These are phyloP conservation scores for Yarrowia osloensis DNA, from an alignment of 805 yeast genomes.

Conservation along the genomic window DNA sequence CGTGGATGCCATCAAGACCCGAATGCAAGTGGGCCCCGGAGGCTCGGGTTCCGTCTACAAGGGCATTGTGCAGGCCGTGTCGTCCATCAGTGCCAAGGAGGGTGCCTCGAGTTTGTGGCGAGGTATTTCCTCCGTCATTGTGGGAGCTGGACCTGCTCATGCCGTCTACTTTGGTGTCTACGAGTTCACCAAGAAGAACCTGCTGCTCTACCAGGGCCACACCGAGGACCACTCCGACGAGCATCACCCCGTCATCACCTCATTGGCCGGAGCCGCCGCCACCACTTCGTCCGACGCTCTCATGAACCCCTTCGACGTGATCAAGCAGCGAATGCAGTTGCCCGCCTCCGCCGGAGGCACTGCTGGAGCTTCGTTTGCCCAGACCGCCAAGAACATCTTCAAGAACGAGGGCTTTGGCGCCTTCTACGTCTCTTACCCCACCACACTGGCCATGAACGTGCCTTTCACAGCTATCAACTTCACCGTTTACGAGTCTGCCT, in stretches of 20 bases:
- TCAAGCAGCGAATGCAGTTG: conserved; percentile 92
- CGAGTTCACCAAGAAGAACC: conserved; percentile 69
- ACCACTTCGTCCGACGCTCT: conserved; percentile 92
- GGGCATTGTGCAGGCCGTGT: conserved; percentile 63
- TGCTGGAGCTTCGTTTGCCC: conserved; percentile 37
- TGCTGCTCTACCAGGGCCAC: conserved; percentile 37
- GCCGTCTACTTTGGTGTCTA: conserved; percentile 95
- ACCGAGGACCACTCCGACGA: conserved; percentile 46
- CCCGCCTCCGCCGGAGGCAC: conserved; percentile 35
- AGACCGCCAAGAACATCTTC: conserved; percentile 40
- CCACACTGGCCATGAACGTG: conserved; percentile 85
- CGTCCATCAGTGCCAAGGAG: conserved; percentile 78
- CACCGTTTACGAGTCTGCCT: conserved; percentile 83
- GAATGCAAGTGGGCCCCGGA: conserved; percentile 69
- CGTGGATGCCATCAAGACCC: conserved; percentile 90
- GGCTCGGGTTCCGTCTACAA: conserved; percentile 40
- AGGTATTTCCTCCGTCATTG: conserved; percentile 85
- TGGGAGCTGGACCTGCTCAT: conserved; percentile 99
- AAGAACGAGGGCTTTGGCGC: conserved; percentile 56
- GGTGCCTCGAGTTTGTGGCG: conserved; percentile 90
- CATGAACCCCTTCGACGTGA: conserved; percentile 96
- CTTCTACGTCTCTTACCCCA: conserved; percentile 90
- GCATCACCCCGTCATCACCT: conserved; percentile 79
- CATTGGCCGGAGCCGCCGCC: conserved; percentile 87
- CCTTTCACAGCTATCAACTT: conserved; percentile 96